Percentiles rank a stretch among this genome's conserved stretches.
phyloP scores from a whole-genome alignment of 345 rosid genomes.

The Linum usitatissimum region DNA sequence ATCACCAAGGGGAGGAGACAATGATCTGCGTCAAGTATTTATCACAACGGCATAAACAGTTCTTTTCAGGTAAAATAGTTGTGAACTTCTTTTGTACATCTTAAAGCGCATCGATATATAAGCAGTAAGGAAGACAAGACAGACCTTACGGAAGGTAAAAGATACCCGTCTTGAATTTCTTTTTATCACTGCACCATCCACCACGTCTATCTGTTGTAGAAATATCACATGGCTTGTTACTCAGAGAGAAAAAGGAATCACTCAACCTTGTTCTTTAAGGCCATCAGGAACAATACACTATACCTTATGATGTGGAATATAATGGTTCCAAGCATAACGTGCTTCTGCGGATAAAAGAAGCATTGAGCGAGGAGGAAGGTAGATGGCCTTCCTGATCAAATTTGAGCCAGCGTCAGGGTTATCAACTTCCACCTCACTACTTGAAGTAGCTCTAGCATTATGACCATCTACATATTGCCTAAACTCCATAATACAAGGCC shows the following conservation, averaged over 20 bases:
- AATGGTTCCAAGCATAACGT: conserved; percentile 96
- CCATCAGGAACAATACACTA: too few species aligned
- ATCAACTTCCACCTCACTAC: conserved; percentile 25
- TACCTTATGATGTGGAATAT: conserved; percentile 95
- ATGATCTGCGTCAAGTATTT: not conserved
- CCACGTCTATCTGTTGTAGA: conserved; percentile 59
- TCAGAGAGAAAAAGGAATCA: not conserved
- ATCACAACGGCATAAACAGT: not conserved
- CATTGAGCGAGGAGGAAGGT: conserved; percentile 90
- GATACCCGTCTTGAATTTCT: conserved; percentile 79
- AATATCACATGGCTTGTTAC: not conserved
- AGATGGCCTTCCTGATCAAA: conserved; percentile 47
- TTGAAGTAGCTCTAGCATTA: conserved; percentile 26
- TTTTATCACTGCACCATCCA: conserved; percentile 49
- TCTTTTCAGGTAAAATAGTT: too few species aligned
- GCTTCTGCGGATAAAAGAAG: conserved; percentile 83
- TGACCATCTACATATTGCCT: conserved; percentile 56
- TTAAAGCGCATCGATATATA: not conserved
- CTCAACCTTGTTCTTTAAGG: not conserved
- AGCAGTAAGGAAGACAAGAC: not conserved
- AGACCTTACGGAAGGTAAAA: conserved; percentile 83
- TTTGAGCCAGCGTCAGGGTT: conserved; percentile 21
- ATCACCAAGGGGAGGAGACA: not conserved
- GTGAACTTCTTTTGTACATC: not conserved
- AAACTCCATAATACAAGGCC: conserved; percentile 97